phyloP scores from a whole-genome alignment of 176 grass and related monocot genomes.

The Eleusine indica region DNA sequence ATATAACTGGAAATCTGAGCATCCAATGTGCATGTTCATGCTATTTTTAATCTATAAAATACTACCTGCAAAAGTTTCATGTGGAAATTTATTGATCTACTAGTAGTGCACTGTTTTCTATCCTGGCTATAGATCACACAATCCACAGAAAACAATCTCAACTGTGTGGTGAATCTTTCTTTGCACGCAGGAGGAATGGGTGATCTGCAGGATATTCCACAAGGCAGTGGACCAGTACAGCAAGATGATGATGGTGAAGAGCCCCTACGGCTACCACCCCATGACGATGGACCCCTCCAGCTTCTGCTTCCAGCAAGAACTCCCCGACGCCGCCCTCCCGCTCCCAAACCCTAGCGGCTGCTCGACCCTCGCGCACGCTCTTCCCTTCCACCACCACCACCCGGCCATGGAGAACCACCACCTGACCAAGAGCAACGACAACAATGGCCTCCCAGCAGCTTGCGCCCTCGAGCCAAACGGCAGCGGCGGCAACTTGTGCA shows the following conservation, averaged over 20 bases:
- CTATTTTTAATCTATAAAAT: neutral
- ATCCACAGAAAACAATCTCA: neutral
- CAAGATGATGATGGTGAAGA: constrained; percentile 63
- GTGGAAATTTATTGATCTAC: neutral
- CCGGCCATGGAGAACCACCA: constrained; percentile 17
- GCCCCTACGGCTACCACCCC: constrained; percentile 50
- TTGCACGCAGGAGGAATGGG: constrained; percentile 84
- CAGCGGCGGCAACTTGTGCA: neutral
- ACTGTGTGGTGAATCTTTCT: constrained; percentile 19
- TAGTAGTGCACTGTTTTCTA: neutral
- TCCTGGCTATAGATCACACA: neutral
- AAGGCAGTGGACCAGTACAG: constrained; percentile 67
- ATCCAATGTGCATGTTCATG: neutral
- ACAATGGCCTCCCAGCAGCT: constrained; percentile 4
- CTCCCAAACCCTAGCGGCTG: constrained; percentile 61
- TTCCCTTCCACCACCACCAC: constrained; percentile 40
- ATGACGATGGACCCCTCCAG: constrained; percentile 41
- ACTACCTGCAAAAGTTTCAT: constrained; percentile 2
- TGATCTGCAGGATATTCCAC: constrained; percentile 97
- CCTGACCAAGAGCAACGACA: neutral
- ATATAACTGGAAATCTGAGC: neutral
- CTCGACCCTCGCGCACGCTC: constrained; percentile 13
- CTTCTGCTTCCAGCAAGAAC: constrained; percentile 49
- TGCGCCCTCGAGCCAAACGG: constrained; percentile 22
- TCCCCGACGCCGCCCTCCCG: constrained; percentile 19